These are phyloP conservation scores for Cubamyces lactineus DNA, from an alignment of 768 basidiomycete genomes.

Conservation along the genomic window DNA sequence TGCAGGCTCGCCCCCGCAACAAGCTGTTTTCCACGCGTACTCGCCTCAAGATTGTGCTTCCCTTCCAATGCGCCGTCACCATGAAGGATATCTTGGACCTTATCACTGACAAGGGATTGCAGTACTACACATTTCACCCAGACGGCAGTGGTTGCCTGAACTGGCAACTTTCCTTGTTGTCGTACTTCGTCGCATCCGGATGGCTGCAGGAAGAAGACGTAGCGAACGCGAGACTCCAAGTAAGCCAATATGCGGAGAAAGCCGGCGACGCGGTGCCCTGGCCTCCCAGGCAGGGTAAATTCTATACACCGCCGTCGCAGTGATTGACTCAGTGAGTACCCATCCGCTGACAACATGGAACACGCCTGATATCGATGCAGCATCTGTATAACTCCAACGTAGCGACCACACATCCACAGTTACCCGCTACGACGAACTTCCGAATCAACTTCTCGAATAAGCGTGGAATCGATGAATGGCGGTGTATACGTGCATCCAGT, in stretches of 20 bases:
- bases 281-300: background rate
- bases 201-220: background rate
- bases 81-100: background rate
- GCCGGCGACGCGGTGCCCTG: background rate
- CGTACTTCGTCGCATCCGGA: background rate
- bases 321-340: background rate
- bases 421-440: no score
- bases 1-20: no score
- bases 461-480: slow-evolving; percentile 8
- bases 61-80: background rate
- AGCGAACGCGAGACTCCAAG: background rate
- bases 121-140: background rate
- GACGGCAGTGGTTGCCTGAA: background rate
- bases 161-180: background rate
- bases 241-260: background rate
- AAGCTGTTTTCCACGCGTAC: no score
- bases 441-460: background rate
- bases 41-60: no score
- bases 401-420: no score
- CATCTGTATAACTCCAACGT: no score
- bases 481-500: slow-evolving; percentile 9
- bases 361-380: no score
- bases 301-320: background rate
- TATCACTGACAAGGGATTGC: background rate
- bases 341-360: background rate